These are phyloP conservation scores for Herpotrichia juniperi DNA, from an alignment of 2,329 filamentous ascomycete genomes.

Conservation along the genomic window DNA sequence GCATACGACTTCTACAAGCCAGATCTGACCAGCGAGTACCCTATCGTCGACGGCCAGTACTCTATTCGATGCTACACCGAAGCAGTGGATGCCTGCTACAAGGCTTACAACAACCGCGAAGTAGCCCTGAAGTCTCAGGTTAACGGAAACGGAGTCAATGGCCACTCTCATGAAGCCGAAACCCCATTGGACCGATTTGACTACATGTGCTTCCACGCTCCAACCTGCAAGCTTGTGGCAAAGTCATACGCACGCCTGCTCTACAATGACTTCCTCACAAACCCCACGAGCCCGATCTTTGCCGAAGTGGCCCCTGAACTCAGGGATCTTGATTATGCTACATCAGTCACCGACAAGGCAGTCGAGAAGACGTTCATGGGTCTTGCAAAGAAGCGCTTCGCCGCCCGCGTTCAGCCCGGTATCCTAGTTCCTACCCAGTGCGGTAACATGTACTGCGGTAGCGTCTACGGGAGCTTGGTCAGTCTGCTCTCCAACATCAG, in stretches of 20 bases:
- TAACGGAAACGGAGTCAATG: constrained; percentile 45
- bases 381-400: constrained; percentile 59
- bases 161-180: constrained; percentile 46
- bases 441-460: constrained; percentile 63
- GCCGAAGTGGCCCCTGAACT: constrained; percentile 57
- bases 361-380: constrained; percentile 61
- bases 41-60: constrained; percentile 59
- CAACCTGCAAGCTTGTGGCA: constrained; percentile 61
- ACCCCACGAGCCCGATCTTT: constrained; percentile 56
- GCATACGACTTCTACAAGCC: constrained; percentile 63
- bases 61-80: constrained; percentile 60
- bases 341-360: constrained; percentile 57
- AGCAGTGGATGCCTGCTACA: constrained; percentile 60
- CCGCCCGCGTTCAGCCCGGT: constrained; percentile 55
- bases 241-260: constrained; percentile 60
- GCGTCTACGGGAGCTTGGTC: constrained; percentile 57
- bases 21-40: constrained; percentile 60
- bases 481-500: constrained; percentile 55
- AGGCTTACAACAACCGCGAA: constrained; percentile 59
- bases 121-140: constrained; percentile 51
- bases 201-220: constrained; percentile 62
- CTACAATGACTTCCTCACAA: constrained; percentile 58
- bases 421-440: constrained; percentile 59
- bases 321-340: constrained; percentile 52
- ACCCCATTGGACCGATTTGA: constrained; percentile 59